Evolutionary conservation across 2,329 filamentous ascomycete genomes (phyloP), one percentile per base, ranked within the genome.

Genomic region (Grosmannia huntii): DNA sequence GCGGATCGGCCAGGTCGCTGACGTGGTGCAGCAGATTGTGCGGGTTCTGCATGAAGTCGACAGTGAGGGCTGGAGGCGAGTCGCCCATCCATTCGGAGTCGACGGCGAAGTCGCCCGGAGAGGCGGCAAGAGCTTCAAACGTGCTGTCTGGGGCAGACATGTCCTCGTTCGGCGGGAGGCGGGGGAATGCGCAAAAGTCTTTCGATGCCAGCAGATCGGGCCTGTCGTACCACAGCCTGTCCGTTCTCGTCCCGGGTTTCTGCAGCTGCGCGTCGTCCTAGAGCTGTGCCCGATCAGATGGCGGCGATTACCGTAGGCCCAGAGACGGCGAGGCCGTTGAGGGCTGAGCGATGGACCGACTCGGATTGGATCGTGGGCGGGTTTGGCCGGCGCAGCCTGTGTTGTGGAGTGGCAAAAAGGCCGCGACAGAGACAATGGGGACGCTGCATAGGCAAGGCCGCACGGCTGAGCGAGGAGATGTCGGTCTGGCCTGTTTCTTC

Each of bases 31-130:
- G 49, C 12, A 60, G 58, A 38, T 56, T 58, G 46, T 63, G 62
- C 11, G 57, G 55, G 50, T 59, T 58, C 33, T 63, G 62, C 49
- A 64, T 59, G 51, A 61, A 64, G 56, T 64, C 61, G 55, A 62
- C 61, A 27, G 62, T 63, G 57, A 64, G 53, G 6, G 62, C 62
- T 12, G 62, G 62, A 25, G 62, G 62, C 36, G 62, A 64, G 21
- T 64, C 62, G 51, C 62, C 62, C 55, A 64, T 64, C 62, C 62
- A 64, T 46, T 64, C 62, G 16, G 62, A 64, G 58, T 64, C 60
- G 57, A 64, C 51, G 23, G 61, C 62, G 54, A 58, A 61, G 58
- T 62, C 62, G 58, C 60, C 61, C n/a, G 62, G 59, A 33, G 62
- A 63, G 44, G 61, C 61, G 56, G 60, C 61, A 53, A 64, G 60